Evolutionary conservation across 2,329 filamentous ascomycete species (phyloP).

Genomic region (Colletotrichum eleusines): DNA sequence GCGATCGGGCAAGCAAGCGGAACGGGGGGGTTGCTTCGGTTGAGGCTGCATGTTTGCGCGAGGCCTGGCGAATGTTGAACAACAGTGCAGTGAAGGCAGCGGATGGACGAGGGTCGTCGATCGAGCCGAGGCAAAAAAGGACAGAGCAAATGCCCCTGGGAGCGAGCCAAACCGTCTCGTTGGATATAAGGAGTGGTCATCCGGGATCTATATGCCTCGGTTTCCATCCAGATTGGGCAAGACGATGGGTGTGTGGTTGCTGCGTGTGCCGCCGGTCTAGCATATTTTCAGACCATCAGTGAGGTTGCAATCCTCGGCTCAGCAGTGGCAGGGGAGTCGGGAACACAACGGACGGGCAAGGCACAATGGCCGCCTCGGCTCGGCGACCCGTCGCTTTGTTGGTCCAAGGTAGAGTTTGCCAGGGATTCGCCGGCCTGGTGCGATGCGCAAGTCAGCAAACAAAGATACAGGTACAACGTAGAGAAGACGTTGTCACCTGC

Average conservation of each 20-base stretch:
- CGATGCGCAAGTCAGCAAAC: too few species aligned
- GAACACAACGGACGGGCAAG: too few species aligned
- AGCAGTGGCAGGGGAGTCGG: neutral
- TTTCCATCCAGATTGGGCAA: too few species aligned
- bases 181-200: neutral
- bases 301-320: neutral
- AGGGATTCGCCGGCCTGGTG: neutral
- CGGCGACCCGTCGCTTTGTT: neutral
- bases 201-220: neutral
- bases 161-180: neutral
- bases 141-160: slow-evolving; percentile 12
- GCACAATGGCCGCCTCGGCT: neutral
- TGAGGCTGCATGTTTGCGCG: slow-evolving; percentile 15
- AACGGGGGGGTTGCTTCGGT: slow-evolving; percentile 31
- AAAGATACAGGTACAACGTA: too few species aligned
- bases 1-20: slow-evolving; percentile 15
- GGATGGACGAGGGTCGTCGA: too few species aligned
- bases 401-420: neutral
- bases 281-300: neutral
- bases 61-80: neutral
- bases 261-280: neutral
- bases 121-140: too few species aligned
- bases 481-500: too few species aligned
- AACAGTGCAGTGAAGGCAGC: too few species aligned
- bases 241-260: neutral